Evolutionary conservation across 1,284 basidiomycete genomes (phyloP), one percentile per base, ranked within the genome.

Genomic region (Malassezia cuniculi): DNA sequence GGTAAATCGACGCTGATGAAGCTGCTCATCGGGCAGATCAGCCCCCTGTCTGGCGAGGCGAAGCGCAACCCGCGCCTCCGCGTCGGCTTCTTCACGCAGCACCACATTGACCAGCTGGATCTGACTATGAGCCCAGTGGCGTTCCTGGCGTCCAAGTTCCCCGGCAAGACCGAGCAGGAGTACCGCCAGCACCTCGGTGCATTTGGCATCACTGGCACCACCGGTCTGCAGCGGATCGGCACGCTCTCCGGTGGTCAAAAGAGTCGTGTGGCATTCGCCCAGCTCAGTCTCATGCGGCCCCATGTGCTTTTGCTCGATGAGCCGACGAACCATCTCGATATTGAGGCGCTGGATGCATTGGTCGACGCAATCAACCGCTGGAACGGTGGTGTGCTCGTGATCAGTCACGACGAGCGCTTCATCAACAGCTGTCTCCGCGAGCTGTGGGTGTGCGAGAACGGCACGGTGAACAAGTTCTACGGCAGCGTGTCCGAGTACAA

Each of bases 311-410:
- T 87, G 70, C 74, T 97, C 68, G 90, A 95, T 71, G 90, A 87
- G 78, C 90, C 90, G 47, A 93, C 89, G 57, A 95, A 95, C 74
- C 90, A 95, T 71, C 72, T 95, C 68, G 87, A 94, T 80, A 86
- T 56, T 14, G 58, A 64, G 27, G 90, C 89, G 76, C 75, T 97
- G 43, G 93, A 99, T 65, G 93, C 89, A 5, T 73, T 97, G 31
- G 93, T 93, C 78, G 71, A 75, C 16, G 93, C 86, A 0, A 70
- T 97, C 52, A 77, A 78, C 53, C 72, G 71, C 12, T 97, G 85
- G 85, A 93, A 93, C 60, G 93, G 93, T n/a, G 93, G 90, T 36
- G 85, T 64, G 18, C 62, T 68, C 31, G 54, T 50, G 31, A 56
- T 60, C 20, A 57, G 52, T 18, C 53, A 52, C 48, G 62, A 66